Evolutionary conservation across 495 filamentous ascomycete genomes (phyloP).

Genomic region (Geoglossum glabrum): DNA sequence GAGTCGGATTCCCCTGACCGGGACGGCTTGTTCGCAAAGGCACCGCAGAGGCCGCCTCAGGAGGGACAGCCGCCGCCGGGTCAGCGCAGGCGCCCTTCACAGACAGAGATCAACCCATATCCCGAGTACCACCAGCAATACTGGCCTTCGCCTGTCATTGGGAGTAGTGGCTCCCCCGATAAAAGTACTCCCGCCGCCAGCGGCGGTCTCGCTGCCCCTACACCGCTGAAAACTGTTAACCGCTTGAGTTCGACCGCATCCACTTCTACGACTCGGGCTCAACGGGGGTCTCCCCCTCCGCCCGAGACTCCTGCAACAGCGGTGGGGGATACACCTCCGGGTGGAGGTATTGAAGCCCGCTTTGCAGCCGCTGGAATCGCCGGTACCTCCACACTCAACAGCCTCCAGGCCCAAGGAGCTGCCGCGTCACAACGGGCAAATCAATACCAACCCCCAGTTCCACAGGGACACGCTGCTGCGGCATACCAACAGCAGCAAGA

Average conservation of each 20-base stretch:
- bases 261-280: conserved; percentile 70
- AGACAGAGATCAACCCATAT: conserved; percentile 21
- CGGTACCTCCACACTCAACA: conserved; percentile 59
- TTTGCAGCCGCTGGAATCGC: conserved; percentile 80
- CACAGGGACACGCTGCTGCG: conserved; percentile 1
- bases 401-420: conserved; percentile 63
- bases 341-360: conserved; percentile 67
- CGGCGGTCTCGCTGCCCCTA: background rate
- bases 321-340: conserved; percentile 44
- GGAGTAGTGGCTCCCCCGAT: background rate
- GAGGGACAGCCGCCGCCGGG: conserved; percentile 11
- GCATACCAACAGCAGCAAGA: conserved; percentile 15
- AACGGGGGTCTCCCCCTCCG: conserved; percentile 82
- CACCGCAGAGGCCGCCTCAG: conserved; percentile 17
- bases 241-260: conserved; percentile 3
- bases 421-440: conserved; percentile 56
- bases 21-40: conserved; percentile 45
- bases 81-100: conserved; percentile 19
- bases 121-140: conserved; percentile 45
- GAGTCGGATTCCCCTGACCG: conserved; percentile 49
- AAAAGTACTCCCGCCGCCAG: conserved; percentile 4
- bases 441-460: conserved; percentile 34
- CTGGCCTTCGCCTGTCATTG: conserved; percentile 30
- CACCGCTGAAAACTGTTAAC: background rate
- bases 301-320: conserved; percentile 67